A percentile compares a stretch with the other conserved stretches of the same genome.
Evolutionary conservation across 768 basidiomycete species (phyloP).

Genomic region (Russula lepida): DNA sequence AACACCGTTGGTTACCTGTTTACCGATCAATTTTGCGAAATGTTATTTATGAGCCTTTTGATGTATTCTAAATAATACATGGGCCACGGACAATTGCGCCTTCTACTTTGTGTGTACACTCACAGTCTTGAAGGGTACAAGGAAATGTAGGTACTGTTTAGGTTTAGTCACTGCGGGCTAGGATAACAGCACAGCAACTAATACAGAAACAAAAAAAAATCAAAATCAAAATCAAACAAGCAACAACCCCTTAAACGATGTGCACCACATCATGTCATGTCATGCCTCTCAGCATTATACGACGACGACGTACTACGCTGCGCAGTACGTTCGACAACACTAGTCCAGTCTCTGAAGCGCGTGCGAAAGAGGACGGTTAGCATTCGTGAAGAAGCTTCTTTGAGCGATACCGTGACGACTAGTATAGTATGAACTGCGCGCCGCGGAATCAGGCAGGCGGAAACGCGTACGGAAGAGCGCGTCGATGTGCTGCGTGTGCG

Average conservation of each 20-base stretch:
- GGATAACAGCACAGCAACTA: too few species aligned
- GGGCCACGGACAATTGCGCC: too few species aligned
- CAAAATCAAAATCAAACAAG: neutral
- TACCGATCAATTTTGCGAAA: neutral
- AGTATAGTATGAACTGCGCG: constrained; percentile 94
- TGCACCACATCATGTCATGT: neutral
- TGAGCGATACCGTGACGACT: constrained; percentile 90
- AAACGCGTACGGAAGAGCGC: constrained; percentile 94
- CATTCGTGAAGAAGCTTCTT: constrained; percentile 95
- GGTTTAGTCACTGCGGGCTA: neutral
- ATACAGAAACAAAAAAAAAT: too few species aligned
- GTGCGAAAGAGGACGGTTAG: constrained; percentile 90
- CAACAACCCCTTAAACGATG: neutral
- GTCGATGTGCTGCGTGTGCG: constrained; percentile 95
- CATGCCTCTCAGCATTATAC: constrained; percentile 23
- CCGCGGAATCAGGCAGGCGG: constrained; percentile 69
- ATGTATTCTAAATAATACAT: too few species aligned
- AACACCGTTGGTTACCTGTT: neutral
- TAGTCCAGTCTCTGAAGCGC: constrained; percentile 89
- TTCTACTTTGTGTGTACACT: neutral
- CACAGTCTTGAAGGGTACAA: too few species aligned
- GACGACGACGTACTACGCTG: constrained; percentile 47
- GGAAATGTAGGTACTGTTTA: neutral
- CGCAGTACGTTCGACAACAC: constrained; percentile 75
- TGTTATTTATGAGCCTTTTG: too few species aligned